Base-by-base conservation (phyloP, 805 yeast species). In the Pichia scutulata region DNA sequence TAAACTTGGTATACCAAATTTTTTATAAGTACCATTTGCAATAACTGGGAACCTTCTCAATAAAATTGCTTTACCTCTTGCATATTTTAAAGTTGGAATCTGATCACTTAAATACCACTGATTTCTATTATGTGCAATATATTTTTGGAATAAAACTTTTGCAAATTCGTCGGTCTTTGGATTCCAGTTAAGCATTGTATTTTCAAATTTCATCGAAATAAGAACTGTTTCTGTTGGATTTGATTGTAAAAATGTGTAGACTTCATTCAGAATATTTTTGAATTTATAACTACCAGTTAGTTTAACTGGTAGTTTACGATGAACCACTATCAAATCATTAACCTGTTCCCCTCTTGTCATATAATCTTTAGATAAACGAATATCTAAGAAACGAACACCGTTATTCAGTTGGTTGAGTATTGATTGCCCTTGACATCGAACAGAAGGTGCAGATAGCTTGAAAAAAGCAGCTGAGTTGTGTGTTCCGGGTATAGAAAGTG, bases 381-480 rank as follows among this genome's bases (percentile, higher is more conserved):
- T 66, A 60, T 86, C 93, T 52, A 86, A 70, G 57, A 84, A 86
- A 52, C 93, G 71, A n/a, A 86, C 84, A 14, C 93, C 93, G 57
- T 85, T 71, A 47, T 75, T 66, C 68, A 86, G 75, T 65, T 86
- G 93, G 2, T 76, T 78, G 2, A 73, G 65, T 46, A 86, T 72
- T 1, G 79, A 65, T 8, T 71, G 77, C 18, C 80, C 84, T 64
- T 86, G 93, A 63, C 93, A 86, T 61, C 81, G 84, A 28, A 86
- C 90, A 0, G 88, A 79, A 26, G 92, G 92, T 43, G 84, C 67
- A 2, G 90, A 84, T 8, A 76, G 69, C 28, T 50, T 53, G 62
- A 82, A 82, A 57, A 77, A 80, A 7, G 92, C 92, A 14, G 85
- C 88, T 41, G 87, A 75, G 62, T 86, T 85, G 68, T 86, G 93